Conservation (phyloP, 371 early-diverging fungal species). For the Circinella minor region DNA sequence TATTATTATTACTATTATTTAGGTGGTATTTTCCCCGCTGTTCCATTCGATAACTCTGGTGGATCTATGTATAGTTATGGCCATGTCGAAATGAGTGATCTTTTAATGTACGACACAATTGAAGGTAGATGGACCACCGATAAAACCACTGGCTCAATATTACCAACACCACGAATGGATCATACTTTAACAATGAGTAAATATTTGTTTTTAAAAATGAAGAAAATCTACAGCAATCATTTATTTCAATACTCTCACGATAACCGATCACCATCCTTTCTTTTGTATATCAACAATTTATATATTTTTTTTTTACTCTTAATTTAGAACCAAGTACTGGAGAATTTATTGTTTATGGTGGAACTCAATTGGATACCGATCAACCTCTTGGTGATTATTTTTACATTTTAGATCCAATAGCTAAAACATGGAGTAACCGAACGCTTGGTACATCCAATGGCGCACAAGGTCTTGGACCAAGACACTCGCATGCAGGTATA, state of each 20-base stretch:
- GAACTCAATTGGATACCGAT: not conserved
- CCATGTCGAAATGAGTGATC: not conserved
- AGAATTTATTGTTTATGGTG: conserved; percentile 2
- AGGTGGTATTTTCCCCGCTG: not conserved
- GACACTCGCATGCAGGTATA: not conserved
- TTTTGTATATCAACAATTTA: not conserved
- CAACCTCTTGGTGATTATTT: not conserved
- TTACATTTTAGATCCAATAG: not conserved
- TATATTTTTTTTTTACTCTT: not conserved
- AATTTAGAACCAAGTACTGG: not conserved
- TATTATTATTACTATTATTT: too few species aligned
- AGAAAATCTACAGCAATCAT: not conserved
- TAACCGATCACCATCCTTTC: not conserved
- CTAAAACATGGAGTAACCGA: not conserved
- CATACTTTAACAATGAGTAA: conserved; percentile 1
- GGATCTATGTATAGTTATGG: not conserved
- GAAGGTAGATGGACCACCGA: not conserved
- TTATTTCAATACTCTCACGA: not conserved
- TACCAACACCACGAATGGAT: not conserved
- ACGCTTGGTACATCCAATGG: not conserved
- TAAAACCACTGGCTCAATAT: not conserved
- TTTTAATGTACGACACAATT: not conserved
- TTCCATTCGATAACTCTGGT: not conserved
- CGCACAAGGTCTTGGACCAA: not conserved
- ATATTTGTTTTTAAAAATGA: not conserved